Base-by-base conservation (phyloP, 257 asterid species). In the Petunia secreta region DNA sequence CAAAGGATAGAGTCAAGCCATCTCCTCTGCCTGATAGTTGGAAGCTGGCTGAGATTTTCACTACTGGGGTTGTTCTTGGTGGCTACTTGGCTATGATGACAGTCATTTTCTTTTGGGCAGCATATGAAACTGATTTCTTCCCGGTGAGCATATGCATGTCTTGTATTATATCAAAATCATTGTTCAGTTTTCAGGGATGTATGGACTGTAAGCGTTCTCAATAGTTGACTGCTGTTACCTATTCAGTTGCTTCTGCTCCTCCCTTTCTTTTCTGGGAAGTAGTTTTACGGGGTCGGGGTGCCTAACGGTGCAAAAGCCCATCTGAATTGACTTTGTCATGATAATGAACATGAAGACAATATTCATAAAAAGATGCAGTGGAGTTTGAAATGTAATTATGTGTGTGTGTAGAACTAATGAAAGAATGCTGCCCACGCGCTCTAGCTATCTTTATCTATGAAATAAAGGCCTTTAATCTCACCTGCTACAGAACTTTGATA, bases 11-110 rank as follows among this genome's bases (percentile, higher is more conserved):
- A 84, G 99, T 95, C 80, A 95, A 90, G 60, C 99, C 99, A 13
- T 93, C 99, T 82, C 99, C 99, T 64, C 89, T 92, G 52, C 99
- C 99, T 0, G 99, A 95, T 85, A 95, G 99, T 90, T 95, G 99
- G 99, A 95, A 95, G 87, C 93, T 95, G 36, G 85, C 92, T 65
- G 99, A 95, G 85, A 95, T 95, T 43, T 95, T 95, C 54, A 88
- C 98, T 16, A 93, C 99, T 53, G 99, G 98, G 79, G 50, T 95
- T 86, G 79, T 95, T 84, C 97, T 95, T 69, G 98, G 99, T 40
- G 89, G 93, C 82, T 95, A 95, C 87, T 85, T 95, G 86, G 99
- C 99, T 50, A 78, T 95, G 97, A 95, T 95, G 99, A 95, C 99
- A 0, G 99, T 93, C 82, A 92, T 95, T 80, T 95, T 95, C 91